Conservation (phyloP, 345 rosid genomes). For the Tarenaya hassleriana region DNA sequence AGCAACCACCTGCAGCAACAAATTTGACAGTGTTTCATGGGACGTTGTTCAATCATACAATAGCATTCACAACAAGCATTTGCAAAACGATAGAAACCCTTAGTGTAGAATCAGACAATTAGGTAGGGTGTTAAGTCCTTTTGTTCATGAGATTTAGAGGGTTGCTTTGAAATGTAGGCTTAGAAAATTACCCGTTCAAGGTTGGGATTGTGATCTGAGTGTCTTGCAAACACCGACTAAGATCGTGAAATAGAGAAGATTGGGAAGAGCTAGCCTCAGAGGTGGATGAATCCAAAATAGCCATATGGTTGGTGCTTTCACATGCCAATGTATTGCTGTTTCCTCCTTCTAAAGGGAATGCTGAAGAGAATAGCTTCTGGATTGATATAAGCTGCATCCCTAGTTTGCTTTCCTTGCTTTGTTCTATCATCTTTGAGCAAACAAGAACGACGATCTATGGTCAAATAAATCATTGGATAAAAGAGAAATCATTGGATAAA, state of each 20-base stretch:
- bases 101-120: too few species aligned
- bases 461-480: constrained; percentile 2
- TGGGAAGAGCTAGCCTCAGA: constrained; percentile 33
- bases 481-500: background rate
- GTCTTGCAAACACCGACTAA: constrained; percentile 63
- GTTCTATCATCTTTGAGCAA: constrained; percentile 50
- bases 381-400: constrained; percentile 47
- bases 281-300: constrained; percentile 17
- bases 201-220: constrained; percentile 80
- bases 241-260: constrained; percentile 52
- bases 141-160: background rate
- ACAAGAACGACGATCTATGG: constrained; percentile 19
- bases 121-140: background rate
- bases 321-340: constrained; percentile 24
- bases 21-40: constrained; percentile 18
- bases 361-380: constrained; percentile 47
- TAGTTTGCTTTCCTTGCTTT: constrained; percentile 34
- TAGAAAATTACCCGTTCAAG: constrained; percentile 57
- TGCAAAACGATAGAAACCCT: too few species aligned
- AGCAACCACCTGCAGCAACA: constrained; percentile 72
- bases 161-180: background rate
- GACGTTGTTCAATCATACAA: background rate
- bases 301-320: constrained; percentile 13
- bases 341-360: constrained; percentile 36
- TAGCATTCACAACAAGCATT: too few species aligned